A percentile compares a stretch with the other conserved stretches of the same genome.
These are phyloP conservation scores for Volvox carteri DNA, from an alignment of 163 green algal species.

Conservation along the genomic window DNA sequence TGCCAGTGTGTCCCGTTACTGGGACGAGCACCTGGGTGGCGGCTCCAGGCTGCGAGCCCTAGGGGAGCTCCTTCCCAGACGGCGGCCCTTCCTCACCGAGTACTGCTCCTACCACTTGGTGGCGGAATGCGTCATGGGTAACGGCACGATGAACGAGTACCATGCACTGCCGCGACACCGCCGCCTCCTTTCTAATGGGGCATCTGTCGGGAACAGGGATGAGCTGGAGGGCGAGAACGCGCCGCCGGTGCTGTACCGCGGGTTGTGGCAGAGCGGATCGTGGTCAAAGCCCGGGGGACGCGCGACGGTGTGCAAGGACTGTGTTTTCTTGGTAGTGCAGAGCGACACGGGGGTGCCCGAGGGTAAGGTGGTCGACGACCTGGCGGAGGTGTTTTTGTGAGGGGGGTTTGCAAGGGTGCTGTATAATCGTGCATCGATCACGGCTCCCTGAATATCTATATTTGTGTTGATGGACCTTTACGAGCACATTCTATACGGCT, in stretches of 20 bases:
- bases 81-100: conserved; percentile 31
- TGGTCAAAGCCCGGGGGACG: background rate
- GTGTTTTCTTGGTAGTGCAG: conserved; percentile 48
- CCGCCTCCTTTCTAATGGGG: background rate
- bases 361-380: background rate
- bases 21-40: background rate
- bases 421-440: too few relatives aligned
- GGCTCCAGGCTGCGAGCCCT: background rate
- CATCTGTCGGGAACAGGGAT: background rate
- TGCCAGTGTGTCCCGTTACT: background rate
- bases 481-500: too few relatives aligned
- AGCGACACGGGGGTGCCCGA: conserved; percentile 18
- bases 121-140: conserved; percentile 25
- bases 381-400: conserved; percentile 19
- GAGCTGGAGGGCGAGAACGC: background rate
- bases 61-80: background rate
- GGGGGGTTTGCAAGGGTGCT: too few relatives aligned
- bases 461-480: too few relatives aligned
- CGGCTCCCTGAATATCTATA: too few relatives aligned
- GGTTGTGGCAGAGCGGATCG: background rate
- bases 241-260: conserved; percentile 24
- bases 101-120: conserved; percentile 43
- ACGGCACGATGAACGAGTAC: background rate
- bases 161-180: background rate
- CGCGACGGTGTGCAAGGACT: background rate